Evolutionary conservation across 257 asterid species (phyloP).

Genomic region (Scutellaria barbata): DNA sequence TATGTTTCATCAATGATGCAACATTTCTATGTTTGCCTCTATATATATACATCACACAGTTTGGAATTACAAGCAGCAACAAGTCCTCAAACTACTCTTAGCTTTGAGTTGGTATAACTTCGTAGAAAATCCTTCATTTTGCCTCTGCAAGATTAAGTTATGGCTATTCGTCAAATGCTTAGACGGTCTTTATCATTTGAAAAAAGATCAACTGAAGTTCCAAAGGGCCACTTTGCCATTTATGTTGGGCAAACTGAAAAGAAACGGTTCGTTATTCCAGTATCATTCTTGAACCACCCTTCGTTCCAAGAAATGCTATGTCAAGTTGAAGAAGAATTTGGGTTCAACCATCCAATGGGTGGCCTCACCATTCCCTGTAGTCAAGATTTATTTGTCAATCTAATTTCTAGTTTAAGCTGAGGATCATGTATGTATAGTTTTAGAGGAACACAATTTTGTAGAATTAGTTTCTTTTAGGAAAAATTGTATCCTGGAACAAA

Average conservation of each 20-base stretch:
- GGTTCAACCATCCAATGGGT: conserved; percentile 44
- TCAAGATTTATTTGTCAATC: conserved; percentile 33
- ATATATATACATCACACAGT: neutral
- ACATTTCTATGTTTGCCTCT: neutral
- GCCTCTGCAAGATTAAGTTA: neutral
- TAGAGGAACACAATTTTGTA: neutral
- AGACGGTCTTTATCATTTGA: conserved; percentile 35
- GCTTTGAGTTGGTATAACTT: neutral
- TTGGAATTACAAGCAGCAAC: conserved; percentile 1
- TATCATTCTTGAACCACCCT: conserved; percentile 13
- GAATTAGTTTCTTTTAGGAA: neutral
- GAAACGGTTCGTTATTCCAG: conserved; percentile 26
- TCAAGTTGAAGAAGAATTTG: conserved; percentile 45
- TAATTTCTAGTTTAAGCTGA: conserved; percentile 27
- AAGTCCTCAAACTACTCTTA: neutral
- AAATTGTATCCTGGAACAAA: neutral
- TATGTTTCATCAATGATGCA: neutral
- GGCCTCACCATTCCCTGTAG: conserved; percentile 53
- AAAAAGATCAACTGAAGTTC: conserved; percentile 37
- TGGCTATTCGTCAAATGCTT: conserved; percentile 29
- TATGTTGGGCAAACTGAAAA: conserved; percentile 40
- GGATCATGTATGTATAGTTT: neutral
- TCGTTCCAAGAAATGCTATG: conserved; percentile 25
- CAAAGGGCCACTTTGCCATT: conserved; percentile 44
- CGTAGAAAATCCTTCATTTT: neutral